A percentile compares a stretch with the other conserved stretches of the same genome.
These are phyloP conservation scores for Lodderomyces metapsilosis DNA, from an alignment of 1,139 yeast genomes.

Conservation along the genomic window DNA sequence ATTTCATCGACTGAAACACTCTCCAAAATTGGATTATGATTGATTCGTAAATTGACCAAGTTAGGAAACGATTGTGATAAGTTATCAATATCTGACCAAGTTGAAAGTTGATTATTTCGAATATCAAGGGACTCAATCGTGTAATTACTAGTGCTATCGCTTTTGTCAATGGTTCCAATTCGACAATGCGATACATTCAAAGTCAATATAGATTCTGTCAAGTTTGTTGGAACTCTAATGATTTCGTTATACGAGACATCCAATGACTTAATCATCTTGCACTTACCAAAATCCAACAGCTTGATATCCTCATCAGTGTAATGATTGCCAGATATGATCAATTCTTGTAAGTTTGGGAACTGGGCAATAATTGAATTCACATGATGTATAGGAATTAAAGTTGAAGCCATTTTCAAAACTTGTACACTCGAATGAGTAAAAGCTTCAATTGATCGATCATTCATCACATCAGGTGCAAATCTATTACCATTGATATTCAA, in stretches of 20 bases:
- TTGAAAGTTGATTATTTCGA: constrained; percentile 41
- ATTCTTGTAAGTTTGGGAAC: constrained; percentile 44
- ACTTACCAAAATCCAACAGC: constrained; percentile 1
- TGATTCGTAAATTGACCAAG: constrained; percentile 45
- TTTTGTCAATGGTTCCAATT: constrained; percentile 4
- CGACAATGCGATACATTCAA: constrained; percentile 29
- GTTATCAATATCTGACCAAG: constrained; percentile 52
- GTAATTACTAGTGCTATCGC: constrained; percentile 1
- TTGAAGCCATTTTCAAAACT: constrained; percentile 29
- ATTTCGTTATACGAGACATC: constrained; percentile 50
- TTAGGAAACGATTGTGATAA: constrained; percentile 31
- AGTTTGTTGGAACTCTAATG: constrained; percentile 26
- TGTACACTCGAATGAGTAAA: constrained; percentile 20
- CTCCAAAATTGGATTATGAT: constrained; percentile 52
- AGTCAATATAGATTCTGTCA: constrained; percentile 9
- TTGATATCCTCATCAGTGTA: constrained; percentile 25
- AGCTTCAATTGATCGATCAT: constrained; percentile 22
- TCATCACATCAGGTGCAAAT: constrained; percentile 21
- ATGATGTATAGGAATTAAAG: constrained; percentile 25
- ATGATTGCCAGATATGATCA: constrained; percentile 51
- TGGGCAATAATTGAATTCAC: constrained; percentile 21
- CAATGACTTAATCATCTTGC: constrained; percentile 20
- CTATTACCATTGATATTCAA: constrained; percentile 66
- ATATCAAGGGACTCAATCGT: constrained; percentile 37
- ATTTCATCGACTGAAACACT: constrained; percentile 32